Evolutionary conservation across 2,329 filamentous ascomycete species (phyloP).

Genomic region (Trichoderma guizhouense): DNA sequence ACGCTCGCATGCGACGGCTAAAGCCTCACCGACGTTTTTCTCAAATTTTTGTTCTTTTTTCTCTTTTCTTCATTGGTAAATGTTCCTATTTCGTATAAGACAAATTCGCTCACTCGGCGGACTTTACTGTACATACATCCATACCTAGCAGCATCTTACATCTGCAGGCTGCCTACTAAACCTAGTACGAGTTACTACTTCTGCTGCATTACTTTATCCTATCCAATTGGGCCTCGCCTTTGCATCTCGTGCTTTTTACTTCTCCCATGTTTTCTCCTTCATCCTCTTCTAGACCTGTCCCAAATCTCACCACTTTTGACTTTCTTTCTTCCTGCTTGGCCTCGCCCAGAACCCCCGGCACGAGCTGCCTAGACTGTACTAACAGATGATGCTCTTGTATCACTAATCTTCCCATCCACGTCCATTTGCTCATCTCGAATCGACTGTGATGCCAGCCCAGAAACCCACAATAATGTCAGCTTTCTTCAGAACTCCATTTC

Average conservation of each 20-base stretch:
- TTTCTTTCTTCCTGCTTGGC: background rate
- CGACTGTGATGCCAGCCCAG: background rate
- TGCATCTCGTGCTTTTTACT: background rate
- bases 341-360: background rate
- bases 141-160: background rate
- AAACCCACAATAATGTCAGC: background rate
- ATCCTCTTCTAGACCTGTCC: background rate
- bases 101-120: conserved; percentile 7
- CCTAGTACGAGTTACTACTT: background rate
- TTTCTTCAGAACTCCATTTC: background rate
- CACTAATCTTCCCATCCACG: background rate
- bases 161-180: background rate
- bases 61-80: no score
- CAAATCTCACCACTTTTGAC: background rate
- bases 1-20: background rate
- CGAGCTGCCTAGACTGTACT: background rate
- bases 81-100: background rate
- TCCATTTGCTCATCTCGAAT: background rate
- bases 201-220: background rate
- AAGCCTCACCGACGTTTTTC: background rate
- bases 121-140: background rate
- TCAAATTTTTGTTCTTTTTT: background rate
- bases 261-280: background rate
- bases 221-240: conserved; percentile 1
- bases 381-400: no score